Conservation (phyloP, 2,329 filamentous ascomycete genomes). For the Exophiala sideris region DNA sequence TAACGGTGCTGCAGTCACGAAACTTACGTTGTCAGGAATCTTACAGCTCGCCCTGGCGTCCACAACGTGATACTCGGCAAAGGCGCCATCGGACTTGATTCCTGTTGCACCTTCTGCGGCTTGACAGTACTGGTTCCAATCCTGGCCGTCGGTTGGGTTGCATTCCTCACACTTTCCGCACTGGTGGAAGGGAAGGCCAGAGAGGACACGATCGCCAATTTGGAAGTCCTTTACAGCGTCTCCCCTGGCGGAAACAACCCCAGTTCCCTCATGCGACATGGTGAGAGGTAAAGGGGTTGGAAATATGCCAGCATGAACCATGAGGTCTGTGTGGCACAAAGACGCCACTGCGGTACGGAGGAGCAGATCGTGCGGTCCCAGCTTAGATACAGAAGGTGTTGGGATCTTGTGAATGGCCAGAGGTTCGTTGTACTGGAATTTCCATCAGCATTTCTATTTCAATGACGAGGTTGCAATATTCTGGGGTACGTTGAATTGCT, state of each 20-base stretch:
- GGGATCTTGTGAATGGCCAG: neutral
- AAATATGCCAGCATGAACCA: slow-evolving; percentile 53
- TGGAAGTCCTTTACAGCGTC: slow-evolving; percentile 40
- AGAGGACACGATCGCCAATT: slow-evolving; percentile 55
- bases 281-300: slow-evolving; percentile 45
- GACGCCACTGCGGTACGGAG: slow-evolving; percentile 58
- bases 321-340: slow-evolving; percentile 61
- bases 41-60: slow-evolving; percentile 47
- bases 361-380: slow-evolving; percentile 51
- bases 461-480: too few species aligned
- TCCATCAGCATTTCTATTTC: too few species aligned
- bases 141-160: slow-evolving; percentile 41
- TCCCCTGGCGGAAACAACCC: slow-evolving; percentile 37
- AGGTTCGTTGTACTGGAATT: neutral
- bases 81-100: slow-evolving; percentile 50
- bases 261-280: slow-evolving; percentile 56
- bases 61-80: slow-evolving; percentile 55
- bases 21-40: slow-evolving; percentile 48
- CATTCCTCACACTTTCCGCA: slow-evolving; percentile 56
- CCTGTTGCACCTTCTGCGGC: slow-evolving; percentile 47
- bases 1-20: slow-evolving; percentile 53
- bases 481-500: too few species aligned
- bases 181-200: slow-evolving; percentile 50
- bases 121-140: slow-evolving; percentile 50
- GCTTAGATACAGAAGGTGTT: neutral